Evolutionary conservation across 2,329 filamentous ascomycete genomes (phyloP), one percentile per base, ranked within the genome.

Genomic region (Thelonectria discophora): DNA sequence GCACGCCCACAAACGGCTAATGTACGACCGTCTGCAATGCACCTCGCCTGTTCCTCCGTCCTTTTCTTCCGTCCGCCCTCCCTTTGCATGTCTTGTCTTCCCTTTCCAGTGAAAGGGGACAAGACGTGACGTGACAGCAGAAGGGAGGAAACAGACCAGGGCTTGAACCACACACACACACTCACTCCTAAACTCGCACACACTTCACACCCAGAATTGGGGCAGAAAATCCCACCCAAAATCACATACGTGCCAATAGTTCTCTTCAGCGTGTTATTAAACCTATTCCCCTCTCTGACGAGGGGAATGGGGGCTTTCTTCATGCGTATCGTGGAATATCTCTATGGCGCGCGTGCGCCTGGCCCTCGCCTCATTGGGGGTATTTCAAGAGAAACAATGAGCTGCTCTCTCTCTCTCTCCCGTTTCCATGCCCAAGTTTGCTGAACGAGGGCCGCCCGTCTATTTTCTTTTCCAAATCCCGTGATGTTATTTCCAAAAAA

Each of bases 401-500:
- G n/a, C n/a, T n/a, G n/a, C n/a, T n/a, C n/a, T n/a, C n/a, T n/a
- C n/a, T n/a, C n/a, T n/a, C n/a, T n/a, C n/a, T n/a, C n/a, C 59
- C 62, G 4, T 24, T 7, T 24, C 24, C 24, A 24, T 24, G 24
- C 54, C 66, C 58, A 58, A 68, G 52, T 53, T 45, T 4, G 7
- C 24, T 24, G 24, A 24, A 24, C 24, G 62, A 58, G 69, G 66
- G 65, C 58, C 65, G n/a, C 59, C 69, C 61, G 61, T 70, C 69
- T 71, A 65, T 52, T 69, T 69, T 63, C 65, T 64, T 71, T 71
- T 65, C 72, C 64, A n/a, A n/a, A n/a, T n/a, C n/a, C n/a, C n/a
- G n/a, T n/a, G n/a, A n/a, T n/a, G n/a, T n/a, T n/a, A n/a, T n/a
- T n/a, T n/a, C n/a, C n/a, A n/a, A n/a, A n/a, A n/a, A n/a, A n/a